Evolutionary conservation across 176 grass and related monocot genomes (phyloP).

Genomic region (Aechmea fasciata): DNA sequence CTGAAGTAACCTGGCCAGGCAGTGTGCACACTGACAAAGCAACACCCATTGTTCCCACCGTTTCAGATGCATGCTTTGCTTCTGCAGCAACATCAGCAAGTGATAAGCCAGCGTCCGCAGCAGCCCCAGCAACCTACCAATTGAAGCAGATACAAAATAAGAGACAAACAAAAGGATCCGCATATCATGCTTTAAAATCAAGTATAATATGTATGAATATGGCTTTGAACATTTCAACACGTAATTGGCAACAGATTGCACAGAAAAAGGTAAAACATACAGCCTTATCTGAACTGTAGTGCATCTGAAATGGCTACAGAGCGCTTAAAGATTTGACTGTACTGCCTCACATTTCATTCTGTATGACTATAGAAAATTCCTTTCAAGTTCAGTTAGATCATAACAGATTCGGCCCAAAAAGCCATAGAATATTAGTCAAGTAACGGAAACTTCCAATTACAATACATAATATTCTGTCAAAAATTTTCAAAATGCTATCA

Average conservation of each 20-base stretch:
- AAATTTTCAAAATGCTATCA: no score
- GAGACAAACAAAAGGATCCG: conserved; percentile 2
- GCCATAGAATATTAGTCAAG: no score
- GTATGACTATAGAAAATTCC: no score
- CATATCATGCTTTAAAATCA: background rate
- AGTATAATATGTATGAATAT: background rate
- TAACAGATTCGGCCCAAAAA: no score
- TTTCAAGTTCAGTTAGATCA: no score
- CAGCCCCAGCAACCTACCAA: conserved; percentile 91
- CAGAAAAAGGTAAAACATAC: background rate
- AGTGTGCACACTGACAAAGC: conserved; percentile 96
- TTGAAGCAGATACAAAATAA: conserved; percentile 6
- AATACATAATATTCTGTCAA: no score
- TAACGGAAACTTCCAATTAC: no score
- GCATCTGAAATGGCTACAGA: no score
- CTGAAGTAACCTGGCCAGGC: conserved; percentile 90
- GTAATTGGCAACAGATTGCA: background rate
- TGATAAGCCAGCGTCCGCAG: conserved; percentile 82
- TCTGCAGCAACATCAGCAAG: conserved; percentile 89
- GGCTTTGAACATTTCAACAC: background rate
- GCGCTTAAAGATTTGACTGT: no score
- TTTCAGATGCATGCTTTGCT: conserved; percentile 84
- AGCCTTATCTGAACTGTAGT: background rate
- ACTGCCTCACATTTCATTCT: no score
- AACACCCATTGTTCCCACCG: conserved; percentile 96